Conservation (phyloP, 371 early-diverging fungal genomes). For the Mucor lusitanicus region DNA sequence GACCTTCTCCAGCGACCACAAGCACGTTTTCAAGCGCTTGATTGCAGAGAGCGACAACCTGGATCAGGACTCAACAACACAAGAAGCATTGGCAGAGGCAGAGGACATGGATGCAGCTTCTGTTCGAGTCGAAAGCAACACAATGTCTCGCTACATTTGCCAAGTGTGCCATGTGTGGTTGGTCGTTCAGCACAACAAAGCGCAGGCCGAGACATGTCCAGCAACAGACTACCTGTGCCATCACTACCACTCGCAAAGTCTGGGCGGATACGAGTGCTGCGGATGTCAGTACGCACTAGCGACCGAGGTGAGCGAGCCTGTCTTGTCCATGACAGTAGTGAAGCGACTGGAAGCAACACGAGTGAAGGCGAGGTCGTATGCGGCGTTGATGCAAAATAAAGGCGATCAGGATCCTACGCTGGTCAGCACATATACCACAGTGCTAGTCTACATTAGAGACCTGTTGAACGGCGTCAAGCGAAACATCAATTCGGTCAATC, state of each 20-base stretch:
- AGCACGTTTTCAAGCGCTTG: conserved; percentile 20
- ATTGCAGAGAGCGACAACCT: not conserved
- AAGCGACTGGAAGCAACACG: conserved; percentile 18
- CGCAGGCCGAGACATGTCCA: conserved; percentile 3
- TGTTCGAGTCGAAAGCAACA: not conserved
- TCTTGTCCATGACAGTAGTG: conserved; percentile 20
- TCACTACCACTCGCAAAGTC: conserved; percentile 29
- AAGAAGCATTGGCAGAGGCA: not conserved
- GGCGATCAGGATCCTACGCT: conserved; percentile 29
- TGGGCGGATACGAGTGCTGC: conserved; percentile 27
- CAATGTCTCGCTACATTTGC: conserved; percentile 5
- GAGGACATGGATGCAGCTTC: not conserved
- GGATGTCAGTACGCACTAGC: conserved; percentile 24
- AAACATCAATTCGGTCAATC: conserved; percentile 39
- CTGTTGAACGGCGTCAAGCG: conserved; percentile 26
- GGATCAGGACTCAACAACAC: not conserved
- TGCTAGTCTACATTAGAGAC: conserved; percentile 34
- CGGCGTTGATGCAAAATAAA: conserved; percentile 14
- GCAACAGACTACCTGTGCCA: conserved; percentile 27
- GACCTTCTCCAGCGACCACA: conserved; percentile 14
- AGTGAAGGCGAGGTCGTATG: conserved; percentile 17
- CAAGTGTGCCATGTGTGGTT: conserved; percentile 23
- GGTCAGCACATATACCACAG: conserved; percentile 23
- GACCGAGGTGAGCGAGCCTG: conserved; percentile 12
- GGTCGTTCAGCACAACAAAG: not conserved